phyloP scores from a whole-genome alignment of 2,329 filamentous ascomycete genomes.

The Cladosporium velox region DNA sequence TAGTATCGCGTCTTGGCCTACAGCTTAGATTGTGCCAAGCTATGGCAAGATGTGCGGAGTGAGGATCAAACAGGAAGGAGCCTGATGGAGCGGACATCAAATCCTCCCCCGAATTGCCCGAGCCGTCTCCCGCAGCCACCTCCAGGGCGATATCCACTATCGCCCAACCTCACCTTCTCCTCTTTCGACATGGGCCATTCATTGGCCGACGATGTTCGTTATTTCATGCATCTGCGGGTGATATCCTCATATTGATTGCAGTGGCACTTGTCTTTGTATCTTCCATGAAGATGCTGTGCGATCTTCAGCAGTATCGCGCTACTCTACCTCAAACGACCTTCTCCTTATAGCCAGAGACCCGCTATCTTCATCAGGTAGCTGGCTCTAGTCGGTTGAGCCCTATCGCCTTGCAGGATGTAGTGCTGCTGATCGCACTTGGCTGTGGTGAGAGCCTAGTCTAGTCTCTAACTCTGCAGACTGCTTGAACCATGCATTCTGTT shows the following conservation, averaged over 20 bases:
- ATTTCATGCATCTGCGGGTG: not conserved
- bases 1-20: not conserved
- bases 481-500: not conserved
- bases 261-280: not conserved
- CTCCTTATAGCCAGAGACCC: not conserved
- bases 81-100: not conserved
- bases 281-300: not conserved
- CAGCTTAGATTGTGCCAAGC: conserved; percentile 9
- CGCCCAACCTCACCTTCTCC: not conserved
- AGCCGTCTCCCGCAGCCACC: conserved; percentile 9
- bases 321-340: conserved; percentile 3
- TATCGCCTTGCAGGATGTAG: not conserved
- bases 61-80: conserved; percentile 11
- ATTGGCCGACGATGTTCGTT: not conserved
- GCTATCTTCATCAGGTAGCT: not conserved
- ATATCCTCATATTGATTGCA: not conserved
- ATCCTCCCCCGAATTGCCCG: conserved; percentile 5
- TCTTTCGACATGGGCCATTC: not conserved
- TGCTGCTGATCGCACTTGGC: conserved; percentile 5
- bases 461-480: not conserved
- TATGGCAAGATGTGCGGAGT: conserved; percentile 11
- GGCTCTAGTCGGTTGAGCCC: not conserved
- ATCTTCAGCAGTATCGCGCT: not conserved
- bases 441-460: not conserved
- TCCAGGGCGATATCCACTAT: not conserved